phyloP scores from a whole-genome alignment of 1,139 yeast species.

The Pichia sp. region DNA sequence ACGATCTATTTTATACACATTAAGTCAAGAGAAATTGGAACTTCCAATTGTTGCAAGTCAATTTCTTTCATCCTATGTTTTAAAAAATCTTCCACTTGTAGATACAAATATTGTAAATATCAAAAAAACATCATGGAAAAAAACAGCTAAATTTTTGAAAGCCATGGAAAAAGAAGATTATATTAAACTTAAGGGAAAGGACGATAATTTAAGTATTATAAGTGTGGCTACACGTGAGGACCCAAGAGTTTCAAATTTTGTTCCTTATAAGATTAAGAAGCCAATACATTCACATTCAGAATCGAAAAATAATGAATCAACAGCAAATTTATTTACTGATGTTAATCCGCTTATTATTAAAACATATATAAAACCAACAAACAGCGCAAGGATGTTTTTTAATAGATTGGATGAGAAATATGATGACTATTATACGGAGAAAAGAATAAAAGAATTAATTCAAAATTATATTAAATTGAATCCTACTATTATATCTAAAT shows the following conservation, averaged over 20 bases:
- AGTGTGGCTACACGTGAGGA: slow-evolving; percentile 43
- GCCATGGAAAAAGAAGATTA: slow-evolving; percentile 74
- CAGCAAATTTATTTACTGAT: background rate
- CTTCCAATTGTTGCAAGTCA: slow-evolving; percentile 65
- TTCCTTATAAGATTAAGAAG: slow-evolving; percentile 47
- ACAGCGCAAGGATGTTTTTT: slow-evolving; percentile 44
- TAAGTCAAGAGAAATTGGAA: slow-evolving; percentile 51
- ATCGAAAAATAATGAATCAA: slow-evolving; percentile 5
- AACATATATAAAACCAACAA: slow-evolving; percentile 50
- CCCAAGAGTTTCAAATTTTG: slow-evolving; percentile 50
- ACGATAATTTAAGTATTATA: slow-evolving; percentile 61
- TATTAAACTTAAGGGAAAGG: slow-evolving; percentile 65
- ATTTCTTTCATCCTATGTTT: slow-evolving; percentile 64
- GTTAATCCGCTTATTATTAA: slow-evolving; percentile 32
- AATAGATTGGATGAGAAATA: slow-evolving; percentile 36
- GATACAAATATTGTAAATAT: slow-evolving; percentile 43
- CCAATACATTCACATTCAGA: slow-evolving; percentile 21
- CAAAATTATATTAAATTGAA: slow-evolving; percentile 47
- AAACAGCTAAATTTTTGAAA: slow-evolving; percentile 76
- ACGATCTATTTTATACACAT: slow-evolving; percentile 61
- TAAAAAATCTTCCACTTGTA: slow-evolving; percentile 61
- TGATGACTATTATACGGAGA: slow-evolving; percentile 41
- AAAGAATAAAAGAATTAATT: slow-evolving; percentile 48
- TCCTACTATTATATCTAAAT: slow-evolving; percentile 40
- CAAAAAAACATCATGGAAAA: slow-evolving; percentile 85